A percentile compares a stretch with the other conserved stretches of the same genome.
phyloP scores from a whole-genome alignment of 2,329 filamentous ascomycete genomes.

The Exophiala phaeomuriformis region DNA sequence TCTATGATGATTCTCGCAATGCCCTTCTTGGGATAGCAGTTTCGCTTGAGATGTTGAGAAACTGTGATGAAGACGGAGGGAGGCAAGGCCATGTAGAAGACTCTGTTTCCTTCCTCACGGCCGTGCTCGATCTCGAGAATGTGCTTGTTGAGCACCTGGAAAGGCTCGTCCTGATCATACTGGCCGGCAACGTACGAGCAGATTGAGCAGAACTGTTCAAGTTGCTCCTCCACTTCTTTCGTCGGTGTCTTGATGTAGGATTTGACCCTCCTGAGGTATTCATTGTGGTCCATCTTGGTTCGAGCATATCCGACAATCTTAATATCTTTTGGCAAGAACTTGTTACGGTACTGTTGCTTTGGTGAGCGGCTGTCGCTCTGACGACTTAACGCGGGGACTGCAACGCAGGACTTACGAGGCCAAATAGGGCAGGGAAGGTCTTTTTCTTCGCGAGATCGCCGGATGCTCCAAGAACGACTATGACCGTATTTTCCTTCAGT shows the following conservation, averaged over 20 bases:
- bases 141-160: constrained; percentile 76
- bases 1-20: constrained; percentile 95
- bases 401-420: constrained; percentile 63
- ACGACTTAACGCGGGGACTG: background rate
- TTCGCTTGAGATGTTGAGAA: constrained; percentile 92
- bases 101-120: constrained; percentile 73
- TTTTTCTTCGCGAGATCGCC: constrained; percentile 99
- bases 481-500: constrained; percentile 96
- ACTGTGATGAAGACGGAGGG: constrained; percentile 97
- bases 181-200: constrained; percentile 96
- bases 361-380: constrained; percentile 3
- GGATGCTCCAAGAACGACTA: constrained; percentile 92
- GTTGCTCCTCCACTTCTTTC: constrained; percentile 92
- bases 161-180: constrained; percentile 95
- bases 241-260: constrained; percentile 99
- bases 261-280: constrained; percentile 88
- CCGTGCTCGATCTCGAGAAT: constrained; percentile 77
- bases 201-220: constrained; percentile 77
- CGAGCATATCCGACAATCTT: constrained; percentile 97
- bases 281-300: constrained; percentile 97
- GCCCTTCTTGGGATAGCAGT: constrained; percentile 87
- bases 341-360: constrained; percentile 75
- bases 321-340: constrained; percentile 94
- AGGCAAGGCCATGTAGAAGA: constrained; percentile 99
- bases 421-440: constrained; percentile 98